Base-by-base conservation (phyloP, 2,329 filamentous ascomycete species). In the Calonectria hongkongensis region DNA sequence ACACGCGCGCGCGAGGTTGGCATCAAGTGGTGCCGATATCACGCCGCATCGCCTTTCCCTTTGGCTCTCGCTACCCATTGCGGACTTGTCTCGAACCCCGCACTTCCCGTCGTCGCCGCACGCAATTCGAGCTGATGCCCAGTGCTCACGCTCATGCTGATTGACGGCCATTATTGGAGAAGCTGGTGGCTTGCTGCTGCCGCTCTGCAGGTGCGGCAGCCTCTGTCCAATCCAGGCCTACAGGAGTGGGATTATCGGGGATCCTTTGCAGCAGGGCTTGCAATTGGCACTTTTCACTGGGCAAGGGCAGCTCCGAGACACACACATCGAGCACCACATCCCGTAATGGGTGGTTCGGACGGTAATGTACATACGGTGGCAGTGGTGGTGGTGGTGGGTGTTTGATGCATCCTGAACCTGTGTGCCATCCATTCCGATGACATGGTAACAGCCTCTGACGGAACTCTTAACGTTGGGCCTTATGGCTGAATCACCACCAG, bases 271-370 rank as follows among this genome's bases (percentile, higher is more conserved):
- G 39, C 28, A 47, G n/a, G 62, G 54, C 66, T 62, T 70, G 68
- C 68, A 65, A 70, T 70, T 70, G 68, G 62, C 50, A 65, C 25
- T 50, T 70, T 33, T 65, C 68, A 58, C 67, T 70, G 67, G 67
- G 27, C 60, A 33, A 48, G 33, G 50, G 18, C 30, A 21, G 54
- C 27, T 50, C 66, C 21, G 54, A 62, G 54, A 62, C 54, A 62
- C 47, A 63, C 33, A 36, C 33, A 33, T 45, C 39, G 58, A 62
- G 30, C 58, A 62, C 58, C 27, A 47, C 58, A 63, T 47, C 41
- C 47, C 56, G 54, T 43, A 48, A 33, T 68, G 66, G 51, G 66
- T 62, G 41, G 51, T 62, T 62, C 54, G 66, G 56, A 62, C 41
- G 66, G 66, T 60, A 50, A 68, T 58, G 50, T 54, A 62, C 66